Evolutionary conservation across 2,329 filamentous ascomycete genomes (phyloP).

Genomic region (Grosmannia serpens): DNA sequence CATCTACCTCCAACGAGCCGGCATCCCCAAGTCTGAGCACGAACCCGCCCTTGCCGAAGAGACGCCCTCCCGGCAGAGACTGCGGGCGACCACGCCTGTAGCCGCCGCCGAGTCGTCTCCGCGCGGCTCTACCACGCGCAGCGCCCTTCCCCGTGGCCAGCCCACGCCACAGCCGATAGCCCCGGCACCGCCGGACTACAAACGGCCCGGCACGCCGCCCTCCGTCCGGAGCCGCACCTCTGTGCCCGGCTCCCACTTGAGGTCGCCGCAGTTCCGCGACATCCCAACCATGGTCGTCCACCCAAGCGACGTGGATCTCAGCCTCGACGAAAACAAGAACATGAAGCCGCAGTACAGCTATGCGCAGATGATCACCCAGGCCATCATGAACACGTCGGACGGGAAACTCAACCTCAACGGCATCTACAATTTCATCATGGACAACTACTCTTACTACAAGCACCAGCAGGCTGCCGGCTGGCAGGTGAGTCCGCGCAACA

Average conservation of each 20-base stretch:
- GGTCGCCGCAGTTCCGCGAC: conserved; percentile 27
- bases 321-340: conserved; percentile 73
- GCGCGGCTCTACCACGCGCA: conserved; percentile 15
- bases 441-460: conserved; percentile 86
- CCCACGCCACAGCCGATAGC: conserved; percentile 39
- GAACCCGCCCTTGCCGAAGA: conserved; percentile 2
- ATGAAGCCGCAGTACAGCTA: conserved; percentile 96
- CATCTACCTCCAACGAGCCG: conserved; percentile 58
- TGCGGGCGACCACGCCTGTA: conserved; percentile 10
- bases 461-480: conserved; percentile 68
- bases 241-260: conserved; percentile 18
- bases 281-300: conserved; percentile 33
- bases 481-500: conserved; percentile 52
- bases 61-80: conserved; percentile 1
- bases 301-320: conserved; percentile 58
- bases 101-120: conserved; percentile 15
- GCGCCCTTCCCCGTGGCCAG: conserved; percentile 17
- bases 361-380: conserved; percentile 92
- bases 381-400: conserved; percentile 76
- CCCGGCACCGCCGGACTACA: conserved; percentile 48
- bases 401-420: conserved; percentile 83
- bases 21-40: conserved; percentile 28
- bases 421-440: conserved; percentile 89
- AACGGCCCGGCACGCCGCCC: conserved; percentile 49
- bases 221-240: conserved; percentile 28